Percentiles rank a stretch among this genome's conserved stretches.
Evolutionary conservation across 805 yeast genomes (phyloP).

Genomic region (Brettanomyces custersianus): DNA sequence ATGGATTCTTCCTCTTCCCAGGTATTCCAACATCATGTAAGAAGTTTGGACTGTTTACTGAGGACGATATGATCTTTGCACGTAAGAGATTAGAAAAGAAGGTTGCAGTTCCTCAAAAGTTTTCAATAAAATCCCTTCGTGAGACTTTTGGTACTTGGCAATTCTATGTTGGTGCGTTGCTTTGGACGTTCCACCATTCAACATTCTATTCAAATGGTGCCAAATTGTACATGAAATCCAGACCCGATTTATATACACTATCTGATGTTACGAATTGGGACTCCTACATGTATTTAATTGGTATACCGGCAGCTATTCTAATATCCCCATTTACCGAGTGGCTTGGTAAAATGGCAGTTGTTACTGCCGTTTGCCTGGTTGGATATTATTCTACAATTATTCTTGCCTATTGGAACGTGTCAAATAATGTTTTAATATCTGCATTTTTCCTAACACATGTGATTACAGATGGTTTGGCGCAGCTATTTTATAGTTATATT

Average conservation of each 20-base stretch:
- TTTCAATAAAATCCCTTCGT: slow-evolving; percentile 30
- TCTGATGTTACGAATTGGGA: slow-evolving; percentile 12
- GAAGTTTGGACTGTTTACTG: slow-evolving; percentile 29
- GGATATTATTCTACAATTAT: slow-evolving; percentile 9
- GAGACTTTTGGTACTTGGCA: slow-evolving; percentile 39
- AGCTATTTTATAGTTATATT: slow-evolving; percentile 13
- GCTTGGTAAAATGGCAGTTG: slow-evolving; percentile 16
- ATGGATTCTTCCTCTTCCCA: slow-evolving; percentile 52
- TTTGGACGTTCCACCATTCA: slow-evolving; percentile 27
- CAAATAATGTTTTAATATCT: slow-evolving; percentile 23
- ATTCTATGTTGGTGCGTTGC: slow-evolving; percentile 12
- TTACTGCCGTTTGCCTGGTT: slow-evolving; percentile 1
- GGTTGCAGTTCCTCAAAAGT: slow-evolving; percentile 29
- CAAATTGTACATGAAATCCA: slow-evolving; percentile 18
- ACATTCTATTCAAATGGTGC: slow-evolving; percentile 20
- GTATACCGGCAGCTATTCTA: slow-evolving; percentile 15
- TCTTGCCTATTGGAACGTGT: slow-evolving; percentile 9
- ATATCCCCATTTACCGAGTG: slow-evolving; percentile 33
- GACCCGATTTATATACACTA: slow-evolving; percentile 7
- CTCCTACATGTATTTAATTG: slow-evolving; percentile 8
- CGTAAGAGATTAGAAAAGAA: slow-evolving; percentile 33
- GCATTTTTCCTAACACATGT: slow-evolving; percentile 30
- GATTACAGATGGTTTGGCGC: slow-evolving; percentile 12
- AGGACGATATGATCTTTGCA: slow-evolving; percentile 35
- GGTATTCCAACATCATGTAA: slow-evolving; percentile 30